Evolutionary conservation across 371 early-diverging fungal genomes (phyloP).

Genomic region (Globomyces sp.): DNA sequence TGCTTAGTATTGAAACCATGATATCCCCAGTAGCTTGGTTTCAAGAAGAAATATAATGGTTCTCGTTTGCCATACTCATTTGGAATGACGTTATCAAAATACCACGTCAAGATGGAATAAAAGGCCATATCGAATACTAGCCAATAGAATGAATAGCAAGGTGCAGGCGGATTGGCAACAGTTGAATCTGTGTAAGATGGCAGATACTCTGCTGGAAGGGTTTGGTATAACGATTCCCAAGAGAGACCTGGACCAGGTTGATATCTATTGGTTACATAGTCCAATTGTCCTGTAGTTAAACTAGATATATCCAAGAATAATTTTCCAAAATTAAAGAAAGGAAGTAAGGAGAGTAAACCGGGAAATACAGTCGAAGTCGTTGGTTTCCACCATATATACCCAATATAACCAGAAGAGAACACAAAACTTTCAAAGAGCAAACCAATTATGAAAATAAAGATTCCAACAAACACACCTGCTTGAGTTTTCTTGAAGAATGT

Average conservation of each 20-base stretch:
- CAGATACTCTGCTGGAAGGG: constrained; percentile 47
- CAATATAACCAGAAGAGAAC: constrained; percentile 50
- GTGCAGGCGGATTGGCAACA: constrained; percentile 14
- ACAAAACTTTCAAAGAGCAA: constrained; percentile 58
- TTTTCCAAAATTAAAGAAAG: constrained; percentile 67
- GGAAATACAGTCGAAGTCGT: constrained; percentile 19
- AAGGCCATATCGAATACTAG: constrained; percentile 7
- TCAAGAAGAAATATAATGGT: constrained; percentile 59
- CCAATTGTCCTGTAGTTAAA: constrained; percentile 50
- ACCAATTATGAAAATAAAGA: constrained; percentile 62
- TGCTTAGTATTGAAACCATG: constrained; percentile 22
- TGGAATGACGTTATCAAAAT: constrained; percentile 58
- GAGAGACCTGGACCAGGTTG: constrained; percentile 32
- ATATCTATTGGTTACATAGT: constrained; percentile 47
- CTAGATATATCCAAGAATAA: constrained; percentile 55
- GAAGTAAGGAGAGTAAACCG: constrained; percentile 26
- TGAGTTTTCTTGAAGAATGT: constrained; percentile 45
- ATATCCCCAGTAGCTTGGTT: constrained; percentile 10
- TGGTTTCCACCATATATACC: constrained; percentile 60
- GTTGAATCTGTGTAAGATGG: constrained; percentile 19
- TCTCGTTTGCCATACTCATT: constrained; percentile 57
- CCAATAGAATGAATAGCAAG: constrained; percentile 12
- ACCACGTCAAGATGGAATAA: constrained; percentile 49
- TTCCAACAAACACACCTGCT: constrained; percentile 52
- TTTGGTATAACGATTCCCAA: constrained; percentile 37